Evolutionary conservation across 139 green algal genomes (phyloP).

Genomic region (Volvox reticuliferus): DNA sequence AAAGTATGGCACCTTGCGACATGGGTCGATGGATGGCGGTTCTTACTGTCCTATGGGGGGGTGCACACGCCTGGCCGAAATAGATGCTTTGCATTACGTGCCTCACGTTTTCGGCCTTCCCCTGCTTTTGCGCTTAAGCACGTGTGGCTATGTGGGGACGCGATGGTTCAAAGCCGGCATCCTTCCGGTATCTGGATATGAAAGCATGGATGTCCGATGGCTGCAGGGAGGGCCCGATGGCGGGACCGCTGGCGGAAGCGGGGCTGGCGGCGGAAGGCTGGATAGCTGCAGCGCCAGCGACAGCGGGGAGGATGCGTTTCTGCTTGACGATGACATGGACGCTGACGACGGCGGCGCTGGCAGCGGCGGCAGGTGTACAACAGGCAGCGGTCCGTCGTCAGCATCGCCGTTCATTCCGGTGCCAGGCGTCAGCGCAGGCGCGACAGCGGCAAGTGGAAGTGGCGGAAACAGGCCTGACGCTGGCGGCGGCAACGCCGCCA

Average conservation of each 20-base stretch:
- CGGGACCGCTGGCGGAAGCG: not conserved
- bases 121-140: too few species aligned
- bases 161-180: too few species aligned
- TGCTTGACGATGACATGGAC: slow-evolving; percentile 20
- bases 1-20: slow-evolving; percentile 1
- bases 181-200: too few species aligned
- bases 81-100: too few species aligned
- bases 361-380: not conserved
- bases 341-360: not conserved
- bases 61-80: too few species aligned
- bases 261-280: slow-evolving; percentile 1
- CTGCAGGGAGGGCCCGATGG: not conserved
- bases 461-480: not conserved
- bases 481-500: not conserved
- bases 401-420: not conserved
- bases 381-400: slow-evolving; percentile 1
- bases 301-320: slow-evolving; percentile 8
- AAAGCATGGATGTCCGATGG: too few species aligned
- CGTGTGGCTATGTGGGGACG: too few species aligned
- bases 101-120: too few species aligned
- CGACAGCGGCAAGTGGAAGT: not conserved
- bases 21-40: too few species aligned
- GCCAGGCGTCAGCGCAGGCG: not conserved
- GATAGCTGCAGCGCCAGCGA: slow-evolving; percentile 7
- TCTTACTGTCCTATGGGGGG: too few species aligned